These are phyloP conservation scores for Cladosporium phlei DNA, from an alignment of 2,329 filamentous ascomycete genomes.

Conservation along the genomic window DNA sequence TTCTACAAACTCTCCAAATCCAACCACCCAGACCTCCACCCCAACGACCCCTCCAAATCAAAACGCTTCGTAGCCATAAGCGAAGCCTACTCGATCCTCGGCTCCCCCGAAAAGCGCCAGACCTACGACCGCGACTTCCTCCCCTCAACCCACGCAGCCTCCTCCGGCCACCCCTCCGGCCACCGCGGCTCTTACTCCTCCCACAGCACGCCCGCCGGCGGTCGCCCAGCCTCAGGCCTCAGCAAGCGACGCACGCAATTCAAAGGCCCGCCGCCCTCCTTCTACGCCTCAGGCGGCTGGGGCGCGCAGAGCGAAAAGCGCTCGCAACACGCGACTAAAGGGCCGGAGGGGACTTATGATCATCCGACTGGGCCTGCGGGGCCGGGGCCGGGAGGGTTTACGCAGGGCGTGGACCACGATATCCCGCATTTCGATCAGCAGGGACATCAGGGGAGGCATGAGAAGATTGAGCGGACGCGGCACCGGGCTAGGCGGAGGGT, in stretches of 20 bases:
- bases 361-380: constrained; percentile 19
- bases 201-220: constrained; percentile 53
- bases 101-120: constrained; percentile 64
- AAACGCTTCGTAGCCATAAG: constrained; percentile 56
- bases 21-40: constrained; percentile 91
- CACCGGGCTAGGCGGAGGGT: constrained; percentile 21
- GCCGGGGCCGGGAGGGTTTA: constrained; percentile 51
- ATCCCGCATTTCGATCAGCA: constrained; percentile 74
- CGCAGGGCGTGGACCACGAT: constrained; percentile 50
- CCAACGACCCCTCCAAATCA: constrained; percentile 64
- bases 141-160: constrained; percentile 18
- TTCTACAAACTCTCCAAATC: constrained; percentile 90
- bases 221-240: constrained; percentile 74
- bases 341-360: constrained; percentile 24
- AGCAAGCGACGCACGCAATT: constrained; percentile 72
- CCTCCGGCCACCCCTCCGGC: constrained; percentile 47
- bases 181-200: constrained; percentile 48
- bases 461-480: constrained; percentile 42
- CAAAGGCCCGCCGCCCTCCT: constrained; percentile 80
- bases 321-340: constrained; percentile 36
- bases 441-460: constrained; percentile 70
- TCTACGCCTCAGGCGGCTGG: constrained; percentile 79
- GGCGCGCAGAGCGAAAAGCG: constrained; percentile 60
- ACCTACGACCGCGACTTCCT: constrained; percentile 73
- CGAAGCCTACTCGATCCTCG: constrained; percentile 33